Conservation (phyloP, 192 early-diverging fungal species). For the Geranomyces variabilis region DNA sequence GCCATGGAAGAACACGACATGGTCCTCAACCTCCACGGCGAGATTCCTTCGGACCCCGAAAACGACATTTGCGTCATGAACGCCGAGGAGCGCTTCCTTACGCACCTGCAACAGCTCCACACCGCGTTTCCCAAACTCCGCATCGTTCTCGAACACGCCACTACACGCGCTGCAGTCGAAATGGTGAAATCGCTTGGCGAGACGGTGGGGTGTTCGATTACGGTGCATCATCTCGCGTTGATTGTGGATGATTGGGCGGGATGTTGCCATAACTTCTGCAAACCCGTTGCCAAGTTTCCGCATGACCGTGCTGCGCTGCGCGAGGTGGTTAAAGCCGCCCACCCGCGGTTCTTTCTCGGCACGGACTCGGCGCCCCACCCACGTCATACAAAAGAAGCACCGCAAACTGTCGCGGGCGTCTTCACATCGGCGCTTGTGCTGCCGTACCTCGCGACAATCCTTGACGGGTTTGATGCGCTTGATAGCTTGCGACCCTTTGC, state of each 20-base stretch:
- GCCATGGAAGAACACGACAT: slow-evolving; percentile 94
- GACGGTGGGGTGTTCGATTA: slow-evolving; percentile 93
- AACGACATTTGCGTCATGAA: slow-evolving; percentile 94
- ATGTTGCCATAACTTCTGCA: slow-evolving; percentile 94
- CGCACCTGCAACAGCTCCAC: slow-evolving; percentile 83
- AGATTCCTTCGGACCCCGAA: slow-evolving; percentile 83
- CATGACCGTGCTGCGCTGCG: slow-evolving; percentile 87
- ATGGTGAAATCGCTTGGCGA: slow-evolving; percentile 85
- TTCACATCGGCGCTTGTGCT: slow-evolving; percentile 28
- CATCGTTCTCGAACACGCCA: slow-evolving; percentile 97
- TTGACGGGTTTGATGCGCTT: slow-evolving; percentile 59
- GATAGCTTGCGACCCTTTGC: slow-evolving; percentile 81
- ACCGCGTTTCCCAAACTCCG: slow-evolving; percentile 87
- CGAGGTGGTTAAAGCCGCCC: slow-evolving; percentile 55
- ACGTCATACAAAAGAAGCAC: too few species aligned
- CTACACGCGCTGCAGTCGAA: slow-evolving; percentile 90
- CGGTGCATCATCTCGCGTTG: slow-evolving; percentile 90
- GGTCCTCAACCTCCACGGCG: slow-evolving; percentile 95
- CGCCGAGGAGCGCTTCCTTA: slow-evolving; percentile 91
- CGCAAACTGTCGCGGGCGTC: too few species aligned
- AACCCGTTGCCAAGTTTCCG: slow-evolving; percentile 97
- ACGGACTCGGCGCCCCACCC: too few species aligned
- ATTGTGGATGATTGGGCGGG: slow-evolving; percentile 98
- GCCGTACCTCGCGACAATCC: background rate
- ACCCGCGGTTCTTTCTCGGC: too few species aligned